phyloP scores from a whole-genome alignment of 495 filamentous ascomycete species.

The Wilcoxina mikolae region DNA sequence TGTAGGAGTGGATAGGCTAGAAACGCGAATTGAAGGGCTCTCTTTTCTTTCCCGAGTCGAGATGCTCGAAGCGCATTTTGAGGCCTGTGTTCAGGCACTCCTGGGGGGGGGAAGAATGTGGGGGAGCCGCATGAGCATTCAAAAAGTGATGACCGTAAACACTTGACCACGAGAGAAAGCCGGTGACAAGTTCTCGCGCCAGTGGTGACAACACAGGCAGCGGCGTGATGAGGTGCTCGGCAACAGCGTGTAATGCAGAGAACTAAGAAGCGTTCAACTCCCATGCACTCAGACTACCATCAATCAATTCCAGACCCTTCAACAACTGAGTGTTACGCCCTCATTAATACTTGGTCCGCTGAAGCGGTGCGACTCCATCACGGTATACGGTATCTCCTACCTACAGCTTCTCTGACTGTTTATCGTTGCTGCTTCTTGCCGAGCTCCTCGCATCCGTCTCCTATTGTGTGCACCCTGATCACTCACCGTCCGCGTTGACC shows the following conservation, averaged over 20 bases:
- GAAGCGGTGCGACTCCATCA: neutral
- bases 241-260: slow-evolving; percentile 3
- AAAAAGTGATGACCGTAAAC: neutral
- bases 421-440: neutral
- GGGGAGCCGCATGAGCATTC: too few relatives aligned
- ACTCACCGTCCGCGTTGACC: neutral
- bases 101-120: too few relatives aligned
- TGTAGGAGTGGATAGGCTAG: too few relatives aligned
- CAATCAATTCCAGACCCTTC: neutral
- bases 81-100: too few relatives aligned
- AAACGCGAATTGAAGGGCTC: too few relatives aligned
- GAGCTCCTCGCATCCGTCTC: too few relatives aligned
- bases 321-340: neutral
- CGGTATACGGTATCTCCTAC: neutral
- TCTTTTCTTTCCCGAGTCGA: too few relatives aligned
- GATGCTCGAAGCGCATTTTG: too few relatives aligned
- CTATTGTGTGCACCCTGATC: too few relatives aligned
- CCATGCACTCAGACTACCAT: neutral
- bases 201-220: slow-evolving; percentile 1
- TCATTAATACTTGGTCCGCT: neutral
- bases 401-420: neutral
- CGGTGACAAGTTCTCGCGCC: neutral
- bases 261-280: neutral
- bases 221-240: neutral
- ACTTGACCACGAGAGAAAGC: neutral